Percentiles rank a stretch among this genome's conserved stretches.
phyloP scores from a whole-genome alignment of 108 stramenopile species.

The Hondaea fermentalgiana region DNA sequence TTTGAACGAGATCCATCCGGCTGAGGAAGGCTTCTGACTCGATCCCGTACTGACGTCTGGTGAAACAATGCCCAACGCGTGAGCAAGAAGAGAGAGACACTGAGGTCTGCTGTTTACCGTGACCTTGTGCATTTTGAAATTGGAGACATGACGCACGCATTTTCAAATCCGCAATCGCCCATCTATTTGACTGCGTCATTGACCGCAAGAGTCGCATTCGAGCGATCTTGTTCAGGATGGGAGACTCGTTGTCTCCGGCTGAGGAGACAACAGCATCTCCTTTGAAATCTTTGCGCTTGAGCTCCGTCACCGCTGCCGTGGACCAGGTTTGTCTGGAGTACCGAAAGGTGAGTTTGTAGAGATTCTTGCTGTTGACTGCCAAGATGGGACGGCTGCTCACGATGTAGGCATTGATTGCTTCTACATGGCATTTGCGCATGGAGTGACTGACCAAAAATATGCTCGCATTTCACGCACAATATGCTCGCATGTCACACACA shows the following conservation, averaged over 20 bases:
- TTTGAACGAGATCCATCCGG: no score
- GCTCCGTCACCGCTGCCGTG: background rate
- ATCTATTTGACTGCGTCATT: background rate
- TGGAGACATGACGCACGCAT: background rate
- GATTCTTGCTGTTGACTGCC: no score
- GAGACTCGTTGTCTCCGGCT: no score
- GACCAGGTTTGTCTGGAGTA: constrained; percentile 1
- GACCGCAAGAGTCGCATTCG: no score
- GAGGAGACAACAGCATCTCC: background rate
- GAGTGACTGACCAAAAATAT: no score
- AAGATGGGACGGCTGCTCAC: no score
- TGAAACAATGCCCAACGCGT: no score
- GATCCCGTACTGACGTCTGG: no score
- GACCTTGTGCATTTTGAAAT: background rate
- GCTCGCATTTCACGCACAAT: background rate
- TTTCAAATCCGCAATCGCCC: background rate
- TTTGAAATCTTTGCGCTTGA: background rate
- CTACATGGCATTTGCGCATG: no score
- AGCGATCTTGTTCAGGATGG: no score
- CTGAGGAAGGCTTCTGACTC: no score
- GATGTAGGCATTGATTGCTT: no score
- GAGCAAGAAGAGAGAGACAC: background rate
- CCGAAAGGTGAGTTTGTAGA: background rate
- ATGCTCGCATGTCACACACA: background rate
- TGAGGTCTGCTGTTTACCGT: background rate